Evolutionary conservation across 1,284 basidiomycete genomes (phyloP).

Genomic region (Melampsora americana): DNA sequence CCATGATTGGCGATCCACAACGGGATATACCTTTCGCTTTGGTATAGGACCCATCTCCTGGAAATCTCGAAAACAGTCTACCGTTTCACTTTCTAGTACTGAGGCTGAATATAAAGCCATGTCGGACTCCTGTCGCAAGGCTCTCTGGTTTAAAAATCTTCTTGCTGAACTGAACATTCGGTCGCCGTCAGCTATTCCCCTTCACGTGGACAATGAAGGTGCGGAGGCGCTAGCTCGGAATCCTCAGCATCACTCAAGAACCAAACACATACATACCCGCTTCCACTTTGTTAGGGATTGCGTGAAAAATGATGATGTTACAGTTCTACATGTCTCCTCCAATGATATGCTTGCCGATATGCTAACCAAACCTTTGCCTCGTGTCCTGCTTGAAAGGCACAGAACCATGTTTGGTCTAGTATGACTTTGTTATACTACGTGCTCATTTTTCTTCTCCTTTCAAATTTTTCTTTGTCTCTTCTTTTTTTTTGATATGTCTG

Average conservation of each 20-base stretch:
- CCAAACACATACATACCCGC: slow-evolving; percentile 1
- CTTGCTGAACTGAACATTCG: neutral
- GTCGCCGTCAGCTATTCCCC: no score
- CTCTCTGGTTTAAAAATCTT: neutral
- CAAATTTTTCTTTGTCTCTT: no score
- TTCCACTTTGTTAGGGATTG: slow-evolving; percentile 6
- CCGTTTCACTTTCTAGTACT: no score
- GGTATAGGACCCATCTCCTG: slow-evolving; percentile 3
- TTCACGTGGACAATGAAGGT: slow-evolving; percentile 18
- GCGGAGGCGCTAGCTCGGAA: no score
- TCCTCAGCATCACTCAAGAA: no score
- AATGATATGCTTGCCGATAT: slow-evolving; percentile 4
- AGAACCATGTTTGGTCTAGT: neutral
- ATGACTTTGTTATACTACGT: no score
- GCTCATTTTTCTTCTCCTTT: no score
- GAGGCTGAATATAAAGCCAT: no score
- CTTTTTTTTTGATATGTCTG: no score
- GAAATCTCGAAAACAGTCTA: no score
- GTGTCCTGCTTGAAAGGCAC: neutral
- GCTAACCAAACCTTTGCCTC: slow-evolving; percentile 6
- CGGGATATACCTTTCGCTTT: no score
- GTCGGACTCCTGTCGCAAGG: neutral
- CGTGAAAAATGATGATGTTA: neutral
- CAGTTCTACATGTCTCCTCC: neutral
- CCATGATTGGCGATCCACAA: no score